phyloP scores from a whole-genome alignment of 371 early-diverging fungal species.

The Mortierella sp. region DNA sequence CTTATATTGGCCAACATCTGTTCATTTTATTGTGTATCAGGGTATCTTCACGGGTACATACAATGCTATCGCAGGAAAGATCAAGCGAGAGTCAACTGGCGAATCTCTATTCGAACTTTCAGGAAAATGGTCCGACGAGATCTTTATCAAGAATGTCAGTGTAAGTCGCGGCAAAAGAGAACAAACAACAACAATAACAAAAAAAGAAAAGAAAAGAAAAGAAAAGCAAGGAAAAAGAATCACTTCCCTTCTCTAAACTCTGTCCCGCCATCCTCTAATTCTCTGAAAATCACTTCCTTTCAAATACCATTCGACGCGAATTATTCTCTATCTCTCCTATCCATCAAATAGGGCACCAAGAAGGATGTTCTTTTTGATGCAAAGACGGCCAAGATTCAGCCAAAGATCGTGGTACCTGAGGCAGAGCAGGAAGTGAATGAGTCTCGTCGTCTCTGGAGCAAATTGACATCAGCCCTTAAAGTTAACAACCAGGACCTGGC shows the following conservation, averaged over 20 bases:
- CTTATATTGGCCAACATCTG: background rate
- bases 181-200: too few species aligned
- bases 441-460: conserved; percentile 88
- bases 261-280: too few species aligned
- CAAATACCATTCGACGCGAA: background rate
- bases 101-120: conserved; percentile 82
- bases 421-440: conserved; percentile 85
- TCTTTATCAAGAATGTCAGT: conserved; percentile 63
- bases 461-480: conserved; percentile 81
- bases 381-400: conserved; percentile 65
- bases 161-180: too few species aligned
- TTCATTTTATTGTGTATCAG: conserved; percentile 41
- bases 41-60: conserved; percentile 87
- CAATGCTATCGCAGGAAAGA: conserved; percentile 86
- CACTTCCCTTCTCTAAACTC: too few species aligned
- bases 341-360: conserved; percentile 43
- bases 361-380: conserved; percentile 78
- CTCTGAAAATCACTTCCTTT: background rate
- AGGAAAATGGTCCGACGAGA: conserved; percentile 89
- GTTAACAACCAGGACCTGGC: conserved; percentile 79
- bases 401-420: conserved; percentile 78
- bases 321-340: background rate
- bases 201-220: too few species aligned
- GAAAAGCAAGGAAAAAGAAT: too few species aligned
- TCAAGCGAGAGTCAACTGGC: conserved; percentile 80